Base-by-base conservation (phyloP, 495 filamentous ascomycete genomes). In the Hypoxylon fuscum region DNA sequence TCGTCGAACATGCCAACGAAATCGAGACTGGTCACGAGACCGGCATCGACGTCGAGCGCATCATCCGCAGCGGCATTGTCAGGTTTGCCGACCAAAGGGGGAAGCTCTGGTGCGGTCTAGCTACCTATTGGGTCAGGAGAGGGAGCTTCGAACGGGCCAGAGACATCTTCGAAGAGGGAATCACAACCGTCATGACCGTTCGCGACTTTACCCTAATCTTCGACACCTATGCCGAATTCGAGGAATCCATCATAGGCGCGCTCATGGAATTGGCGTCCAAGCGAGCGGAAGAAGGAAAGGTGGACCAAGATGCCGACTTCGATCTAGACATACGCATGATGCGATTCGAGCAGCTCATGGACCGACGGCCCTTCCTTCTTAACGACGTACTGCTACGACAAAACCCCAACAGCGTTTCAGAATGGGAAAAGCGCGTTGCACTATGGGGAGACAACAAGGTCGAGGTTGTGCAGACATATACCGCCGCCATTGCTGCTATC, bases 151-250 rank as follows among this genome's bases (percentile, higher is more conserved):
- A 99, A 72, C 73, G 79, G 17, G 93, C 95, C 0, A 79, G 95
- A 62, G 95, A 99, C 75, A 82, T 96, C 17, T 97, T 96, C 64
- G 96, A 99, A 76, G 93, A 98, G 76, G 96, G 93, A 41, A 91
- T 98, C 61, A 96, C 91, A 22, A 98, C 95, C 1, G 96, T 97
- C 54, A 97, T 97, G 94, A 99, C 96, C 3, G 92, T 98, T n/a
- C 86, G 96, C 47, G 96, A 99, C 76, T 99, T 99, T 68, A 96
- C 94, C 0, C 83, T 97, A 40, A 87, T 98, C 18, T 99, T 99
- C 64, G 96, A 99, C 72, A 89, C 92, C 0, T 99, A 99, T 69
- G 86, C 88, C 35, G 96, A 99, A 73, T 97, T 97, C 41, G 96
- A 99, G 72, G 96, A 99, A 76, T 93, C 93, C 0, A 90, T 98